Percentiles rank a stretch among this genome's conserved stretches.
phyloP scores from a whole-genome alignment of 164 flowering plant genomes.

The Nelumbo lutea region DNA sequence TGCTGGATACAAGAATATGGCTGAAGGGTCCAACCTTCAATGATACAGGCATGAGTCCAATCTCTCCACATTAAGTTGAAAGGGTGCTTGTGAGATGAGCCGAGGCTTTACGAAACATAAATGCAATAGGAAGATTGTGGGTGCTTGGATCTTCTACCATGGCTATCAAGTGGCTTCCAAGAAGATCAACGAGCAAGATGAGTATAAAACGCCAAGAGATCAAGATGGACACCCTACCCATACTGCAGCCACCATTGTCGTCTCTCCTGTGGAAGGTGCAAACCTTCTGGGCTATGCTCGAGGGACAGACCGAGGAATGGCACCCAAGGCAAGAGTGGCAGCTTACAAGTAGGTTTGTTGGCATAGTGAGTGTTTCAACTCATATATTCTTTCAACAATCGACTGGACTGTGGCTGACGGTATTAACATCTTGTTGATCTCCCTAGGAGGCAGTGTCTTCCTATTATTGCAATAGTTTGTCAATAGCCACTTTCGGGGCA shows the following conservation, averaged over 20 bases:
- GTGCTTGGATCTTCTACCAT: conserved; percentile 62
- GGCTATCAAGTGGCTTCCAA: conserved; percentile 65
- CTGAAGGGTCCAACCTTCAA: conserved; percentile 79
- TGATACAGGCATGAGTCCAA: conserved; percentile 48
- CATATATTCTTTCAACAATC: conserved; percentile 78
- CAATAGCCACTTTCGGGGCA: too few species aligned
- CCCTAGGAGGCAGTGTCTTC: conserved; percentile 49
- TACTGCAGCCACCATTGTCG: conserved; percentile 82
- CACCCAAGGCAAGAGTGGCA: conserved; percentile 35
- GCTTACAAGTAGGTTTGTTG: conserved; percentile 76
- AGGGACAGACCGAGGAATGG: too few species aligned
- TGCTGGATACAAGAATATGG: conserved; percentile 33
- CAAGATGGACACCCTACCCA: conserved; percentile 94
- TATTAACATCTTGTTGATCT: too few species aligned
- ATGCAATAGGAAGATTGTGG: conserved; percentile 71
- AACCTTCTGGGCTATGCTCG: conserved; percentile 58
- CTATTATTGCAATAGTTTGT: conserved; percentile 40
- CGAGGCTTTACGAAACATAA: conserved; percentile 34
- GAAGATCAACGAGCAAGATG: conserved; percentile 24
- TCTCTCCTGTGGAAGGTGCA: conserved; percentile 59
- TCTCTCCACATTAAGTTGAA: conserved; percentile 50
- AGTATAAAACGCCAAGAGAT: conserved; percentile 66
- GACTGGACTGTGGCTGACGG: conserved; percentile 44
- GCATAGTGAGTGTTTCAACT: conserved; percentile 78
- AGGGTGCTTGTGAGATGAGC: conserved; percentile 53